Base-by-base conservation (phyloP, 345 rosid species). In the Arabis alpina region DNA sequence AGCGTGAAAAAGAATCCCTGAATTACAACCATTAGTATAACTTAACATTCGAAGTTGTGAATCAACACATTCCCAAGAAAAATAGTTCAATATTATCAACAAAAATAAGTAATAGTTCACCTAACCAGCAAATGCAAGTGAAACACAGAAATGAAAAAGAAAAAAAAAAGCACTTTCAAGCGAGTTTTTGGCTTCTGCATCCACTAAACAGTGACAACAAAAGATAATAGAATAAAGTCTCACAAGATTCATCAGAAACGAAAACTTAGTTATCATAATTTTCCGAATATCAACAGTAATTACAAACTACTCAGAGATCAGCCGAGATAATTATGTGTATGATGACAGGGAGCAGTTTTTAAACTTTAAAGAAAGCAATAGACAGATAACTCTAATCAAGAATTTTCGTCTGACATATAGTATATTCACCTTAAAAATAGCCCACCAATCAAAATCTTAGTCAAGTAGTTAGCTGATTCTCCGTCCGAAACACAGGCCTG, bases 401-500 rank as follows among this genome's bases (percentile, higher is more conserved):
- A 11, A 16, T 15, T 10, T 58, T 52, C 10, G 52, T 59, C 23
- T 8, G 25, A 32, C 30, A 51, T 40, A 58, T 36, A 51, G 62
- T 25, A 76, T 71, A 5, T 32, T 80, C 76, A 91, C 99, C 99
- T 91, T 73, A 94, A 78, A 80, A 94, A 94, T 40, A 91, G 69
- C 45, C 99, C 99, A 63, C 90, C 87, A 52, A 94, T 70, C 82
- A 79, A 64, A 72, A 91, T 80, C 72, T 76, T 91, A 12, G 98
- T 89, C 88, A 92, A 83, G 74, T 83, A 82, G 66, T 80, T 90
- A 51, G 90, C 85, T 66, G 39, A 77, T 74, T 88, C 93, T 69
- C 98, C 99, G 69, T 89, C 93, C 28, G 93, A 85, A 80, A 89
- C 92, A 85, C 92, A 88, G 50, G 98, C 89, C 99, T 94, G 91